Evolutionary conservation across 2,329 filamentous ascomycete species (phyloP).

Genomic region (Domatiomyces catenatus): DNA sequence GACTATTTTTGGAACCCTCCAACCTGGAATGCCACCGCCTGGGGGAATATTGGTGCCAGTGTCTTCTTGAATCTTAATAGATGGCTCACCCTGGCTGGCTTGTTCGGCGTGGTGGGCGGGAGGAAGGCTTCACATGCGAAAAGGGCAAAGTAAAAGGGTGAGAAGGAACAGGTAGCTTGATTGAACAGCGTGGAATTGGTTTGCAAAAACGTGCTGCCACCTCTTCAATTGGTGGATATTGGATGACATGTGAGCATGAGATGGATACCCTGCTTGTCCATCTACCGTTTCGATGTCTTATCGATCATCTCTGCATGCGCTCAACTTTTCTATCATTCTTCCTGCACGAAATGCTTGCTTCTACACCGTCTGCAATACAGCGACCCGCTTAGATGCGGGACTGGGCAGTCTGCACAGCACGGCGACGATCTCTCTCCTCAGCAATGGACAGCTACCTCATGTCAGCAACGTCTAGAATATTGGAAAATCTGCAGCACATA

Average conservation of each 20-base stretch:
- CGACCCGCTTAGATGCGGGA: constrained; percentile 1
- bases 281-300: not conserved
- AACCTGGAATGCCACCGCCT: constrained; percentile 55
- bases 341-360: not conserved
- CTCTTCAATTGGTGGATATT: not conserved
- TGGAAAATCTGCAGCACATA: constrained; percentile 20
- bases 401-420: constrained; percentile 38
- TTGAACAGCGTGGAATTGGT: not conserved
- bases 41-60: constrained; percentile 56
- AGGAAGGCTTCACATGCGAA: not conserved
- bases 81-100: constrained; percentile 41
- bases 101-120: constrained; percentile 35
- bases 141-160: constrained; percentile 3
- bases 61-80: constrained; percentile 43
- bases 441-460: constrained; percentile 68
- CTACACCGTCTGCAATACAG: not conserved
- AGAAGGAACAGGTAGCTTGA: not conserved
- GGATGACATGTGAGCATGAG: not conserved
- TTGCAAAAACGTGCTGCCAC: not conserved
- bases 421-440: constrained; percentile 96
- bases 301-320: not conserved
- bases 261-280: not conserved
- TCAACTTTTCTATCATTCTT: not conserved
- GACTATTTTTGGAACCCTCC: constrained; percentile 37
- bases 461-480: constrained; percentile 6